Evolutionary conservation across 2,329 filamentous ascomycete genomes (phyloP).

Genomic region (Pyrenochaeta sp.): DNA sequence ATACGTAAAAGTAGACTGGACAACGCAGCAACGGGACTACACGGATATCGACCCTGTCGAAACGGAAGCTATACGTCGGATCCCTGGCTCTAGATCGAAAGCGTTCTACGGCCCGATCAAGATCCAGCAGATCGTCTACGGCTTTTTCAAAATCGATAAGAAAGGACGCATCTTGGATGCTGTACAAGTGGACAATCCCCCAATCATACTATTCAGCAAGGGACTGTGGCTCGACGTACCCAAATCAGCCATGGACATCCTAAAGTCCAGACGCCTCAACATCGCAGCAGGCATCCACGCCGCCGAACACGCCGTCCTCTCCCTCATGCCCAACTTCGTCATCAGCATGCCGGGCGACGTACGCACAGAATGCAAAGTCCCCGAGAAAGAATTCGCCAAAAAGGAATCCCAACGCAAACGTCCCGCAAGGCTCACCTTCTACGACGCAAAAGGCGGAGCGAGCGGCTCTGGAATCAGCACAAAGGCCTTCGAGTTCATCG

Average conservation of each 20-base stretch:
- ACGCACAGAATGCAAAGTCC: slow-evolving; percentile 90
- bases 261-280: slow-evolving; percentile 76
- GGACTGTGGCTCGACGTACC: slow-evolving; percentile 98
- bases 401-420: slow-evolving; percentile 76
- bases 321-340: slow-evolving; percentile 88
- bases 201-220: slow-evolving; percentile 83
- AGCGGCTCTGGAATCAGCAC: slow-evolving; percentile 85
- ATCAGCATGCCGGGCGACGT: slow-evolving; percentile 91
- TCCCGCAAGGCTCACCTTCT: slow-evolving; percentile 89
- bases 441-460: slow-evolving; percentile 90
- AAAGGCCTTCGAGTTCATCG: slow-evolving; percentile 93
- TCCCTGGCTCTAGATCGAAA: slow-evolving; percentile 68
- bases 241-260: slow-evolving; percentile 77
- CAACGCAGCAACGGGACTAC: slow-evolving; percentile 88
- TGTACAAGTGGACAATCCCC: slow-evolving; percentile 90
- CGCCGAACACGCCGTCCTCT: slow-evolving; percentile 89
- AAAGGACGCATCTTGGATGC: slow-evolving; percentile 87
- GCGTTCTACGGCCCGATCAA: slow-evolving; percentile 89
- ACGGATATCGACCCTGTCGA: slow-evolving; percentile 94
- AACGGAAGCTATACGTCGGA: slow-evolving; percentile 83
- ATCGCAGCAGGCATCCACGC: slow-evolving; percentile 92
- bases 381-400: slow-evolving; percentile 84
- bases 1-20: slow-evolving; percentile 92
- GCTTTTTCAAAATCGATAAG: slow-evolving; percentile 96
- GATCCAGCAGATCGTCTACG: slow-evolving; percentile 88